Percentiles rank a stretch among this genome's conserved stretches.
phyloP scores from a whole-genome alignment of 768 basidiomycete genomes.

The Lentinus tigrinus region DNA sequence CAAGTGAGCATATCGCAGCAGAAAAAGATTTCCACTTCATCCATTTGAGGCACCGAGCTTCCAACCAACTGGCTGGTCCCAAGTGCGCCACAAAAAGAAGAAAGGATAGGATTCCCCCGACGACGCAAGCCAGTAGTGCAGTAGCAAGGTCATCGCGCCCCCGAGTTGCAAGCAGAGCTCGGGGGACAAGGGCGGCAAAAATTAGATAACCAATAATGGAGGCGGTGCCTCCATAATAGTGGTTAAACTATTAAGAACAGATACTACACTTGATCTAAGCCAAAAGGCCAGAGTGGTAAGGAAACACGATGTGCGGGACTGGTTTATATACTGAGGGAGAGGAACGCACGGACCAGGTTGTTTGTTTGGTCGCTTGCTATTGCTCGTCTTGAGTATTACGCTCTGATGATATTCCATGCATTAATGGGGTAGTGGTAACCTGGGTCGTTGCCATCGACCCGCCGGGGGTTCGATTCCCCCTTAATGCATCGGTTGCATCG shows the following conservation, averaged over 20 bases:
- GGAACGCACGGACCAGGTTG: conserved; percentile 8
- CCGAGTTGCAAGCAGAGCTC: conserved; percentile 30
- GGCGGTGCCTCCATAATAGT: conserved; percentile 37
- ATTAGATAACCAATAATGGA: conserved; percentile 34
- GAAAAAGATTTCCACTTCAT: neutral
- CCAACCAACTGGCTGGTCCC: conserved; percentile 15
- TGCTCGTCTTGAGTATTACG: neutral
- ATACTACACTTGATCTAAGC: conserved; percentile 80
- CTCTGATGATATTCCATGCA: conserved; percentile 7
- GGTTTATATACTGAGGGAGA: neutral
- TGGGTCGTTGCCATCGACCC: conserved; percentile 56
- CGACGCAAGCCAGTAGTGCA: conserved; percentile 32
- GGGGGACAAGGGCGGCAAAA: conserved; percentile 30
- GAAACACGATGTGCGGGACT: conserved; percentile 2
- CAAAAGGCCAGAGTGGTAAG: conserved; percentile 60
- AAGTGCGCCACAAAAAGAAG: conserved; percentile 19
- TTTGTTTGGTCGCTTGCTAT: neutral
- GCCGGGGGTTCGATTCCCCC: conserved; percentile 88
- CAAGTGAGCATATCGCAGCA: too few species aligned
- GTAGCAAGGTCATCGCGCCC: conserved; percentile 30
- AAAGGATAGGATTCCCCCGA: conserved; percentile 26
- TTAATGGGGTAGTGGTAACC: conserved; percentile 38
- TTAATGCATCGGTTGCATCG: conserved; percentile 55
- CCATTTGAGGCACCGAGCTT: conserved; percentile 16
- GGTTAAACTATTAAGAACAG: conserved; percentile 61